Evolutionary conservation across 495 filamentous ascomycete genomes (phyloP).

Genomic region (Talaromyces thailandensis): DNA sequence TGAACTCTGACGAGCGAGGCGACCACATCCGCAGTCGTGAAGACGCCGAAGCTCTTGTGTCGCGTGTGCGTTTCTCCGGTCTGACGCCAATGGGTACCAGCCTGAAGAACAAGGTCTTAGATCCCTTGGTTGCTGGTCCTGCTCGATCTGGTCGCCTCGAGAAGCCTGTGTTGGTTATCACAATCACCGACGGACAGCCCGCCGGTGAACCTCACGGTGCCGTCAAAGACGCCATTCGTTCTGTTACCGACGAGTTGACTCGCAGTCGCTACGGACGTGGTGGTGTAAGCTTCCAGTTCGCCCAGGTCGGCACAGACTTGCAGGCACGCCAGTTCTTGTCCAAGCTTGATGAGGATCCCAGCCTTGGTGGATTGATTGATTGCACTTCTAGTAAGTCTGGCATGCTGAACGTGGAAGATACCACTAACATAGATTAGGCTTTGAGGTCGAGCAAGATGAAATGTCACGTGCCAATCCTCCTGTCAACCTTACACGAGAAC

Average conservation of each 20-base stretch:
- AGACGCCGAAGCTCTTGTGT: conserved; percentile 50
- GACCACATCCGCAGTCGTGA: conserved; percentile 48
- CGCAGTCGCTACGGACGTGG: conserved; percentile 39
- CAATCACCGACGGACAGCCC: conserved; percentile 62
- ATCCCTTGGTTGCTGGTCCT: conserved; percentile 45
- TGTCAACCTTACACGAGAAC: conserved; percentile 52
- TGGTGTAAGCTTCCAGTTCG: conserved; percentile 60
- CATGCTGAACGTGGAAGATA: not conserved
- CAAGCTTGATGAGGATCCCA: conserved; percentile 53
- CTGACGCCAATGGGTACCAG: conserved; percentile 60
- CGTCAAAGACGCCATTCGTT: conserved; percentile 43
- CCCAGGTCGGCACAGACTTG: conserved; percentile 63
- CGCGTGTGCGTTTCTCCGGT: conserved; percentile 52
- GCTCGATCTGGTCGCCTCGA: conserved; percentile 40
- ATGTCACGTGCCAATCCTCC: conserved; percentile 47
- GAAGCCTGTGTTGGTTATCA: conserved; percentile 62
- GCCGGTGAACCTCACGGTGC: conserved; percentile 42
- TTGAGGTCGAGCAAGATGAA: conserved; percentile 57
- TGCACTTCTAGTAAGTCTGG: conserved; percentile 60
- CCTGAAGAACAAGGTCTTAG: conserved; percentile 52
- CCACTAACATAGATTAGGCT: conserved; percentile 35
- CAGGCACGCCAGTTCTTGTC: conserved; percentile 55
- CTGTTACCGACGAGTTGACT: conserved; percentile 34
- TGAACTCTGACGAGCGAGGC: conserved; percentile 46
- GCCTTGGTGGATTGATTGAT: conserved; percentile 54